These are phyloP conservation scores for Klebsormidium nitens DNA, from an alignment of 139 green algal genomes.

Conservation along the genomic window DNA sequence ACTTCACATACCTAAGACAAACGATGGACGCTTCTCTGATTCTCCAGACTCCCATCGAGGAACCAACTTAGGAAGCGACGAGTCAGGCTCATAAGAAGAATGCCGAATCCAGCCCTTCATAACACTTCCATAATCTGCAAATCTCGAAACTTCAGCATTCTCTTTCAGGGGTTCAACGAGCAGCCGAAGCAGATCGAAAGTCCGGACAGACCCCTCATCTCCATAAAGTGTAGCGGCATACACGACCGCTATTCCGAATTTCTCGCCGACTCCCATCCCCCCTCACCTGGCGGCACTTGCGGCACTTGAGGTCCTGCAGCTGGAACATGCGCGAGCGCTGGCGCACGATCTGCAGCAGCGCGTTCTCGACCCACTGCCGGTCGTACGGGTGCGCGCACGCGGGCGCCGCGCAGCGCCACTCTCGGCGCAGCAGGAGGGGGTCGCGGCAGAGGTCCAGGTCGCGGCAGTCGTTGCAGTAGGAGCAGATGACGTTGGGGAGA, in stretches of 20 bases:
- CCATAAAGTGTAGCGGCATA: too few relatives aligned
- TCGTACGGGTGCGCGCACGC: conserved; percentile 57
- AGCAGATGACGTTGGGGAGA: conserved; percentile 80
- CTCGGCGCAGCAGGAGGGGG: conserved; percentile 47
- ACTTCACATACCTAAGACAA: not conserved
- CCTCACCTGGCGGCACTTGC: conserved; percentile 38
- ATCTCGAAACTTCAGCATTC: too few relatives aligned
- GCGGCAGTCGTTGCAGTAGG: conserved; percentile 77
- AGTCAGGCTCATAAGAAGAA: too few relatives aligned
- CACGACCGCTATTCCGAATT: too few relatives aligned
- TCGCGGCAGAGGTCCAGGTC: conserved; percentile 90
- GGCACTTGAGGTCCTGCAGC: conserved; percentile 81
- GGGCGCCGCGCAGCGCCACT: conserved; percentile 46
- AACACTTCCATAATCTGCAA: too few relatives aligned
- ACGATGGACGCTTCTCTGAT: not conserved
- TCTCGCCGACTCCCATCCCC: too few relatives aligned
- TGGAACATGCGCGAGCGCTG: conserved; percentile 56
- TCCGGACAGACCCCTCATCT: too few relatives aligned
- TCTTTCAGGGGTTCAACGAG: too few relatives aligned
- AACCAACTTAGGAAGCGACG: too few relatives aligned
- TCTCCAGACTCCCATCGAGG: not conserved
- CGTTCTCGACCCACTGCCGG: conserved; percentile 57
- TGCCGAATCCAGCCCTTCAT: too few relatives aligned
- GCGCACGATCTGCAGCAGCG: conserved; percentile 54
- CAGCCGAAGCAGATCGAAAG: too few relatives aligned